These are phyloP conservation scores for Aspergillus transmontanensis DNA, from an alignment of 2,329 filamentous ascomycete genomes.

Conservation along the genomic window DNA sequence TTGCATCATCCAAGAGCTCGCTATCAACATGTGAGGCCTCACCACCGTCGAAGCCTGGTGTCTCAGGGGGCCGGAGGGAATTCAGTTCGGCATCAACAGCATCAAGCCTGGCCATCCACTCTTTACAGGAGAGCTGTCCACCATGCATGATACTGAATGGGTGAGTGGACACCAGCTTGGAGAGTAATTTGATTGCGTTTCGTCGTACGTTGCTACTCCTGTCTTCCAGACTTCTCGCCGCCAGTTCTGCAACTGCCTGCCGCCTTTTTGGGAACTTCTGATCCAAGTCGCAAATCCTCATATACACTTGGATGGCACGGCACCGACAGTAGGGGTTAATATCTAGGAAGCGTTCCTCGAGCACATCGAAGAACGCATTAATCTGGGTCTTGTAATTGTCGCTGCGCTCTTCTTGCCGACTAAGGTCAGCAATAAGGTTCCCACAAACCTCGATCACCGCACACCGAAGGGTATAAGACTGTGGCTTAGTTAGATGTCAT, in stretches of 20 bases:
- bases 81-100: constrained; percentile 81
- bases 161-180: constrained; percentile 86
- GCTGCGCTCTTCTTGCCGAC: constrained; percentile 84
- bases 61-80: constrained; percentile 73
- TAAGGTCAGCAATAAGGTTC: constrained; percentile 88
- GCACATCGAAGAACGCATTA: constrained; percentile 93
- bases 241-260: constrained; percentile 83
- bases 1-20: constrained; percentile 83
- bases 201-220: constrained; percentile 97
- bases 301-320: constrained; percentile 88
- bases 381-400: constrained; percentile 95
- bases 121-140: constrained; percentile 77
- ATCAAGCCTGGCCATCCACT: constrained; percentile 82
- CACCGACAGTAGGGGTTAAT: constrained; percentile 95
- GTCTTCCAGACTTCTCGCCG: constrained; percentile 87
- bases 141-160: constrained; percentile 92
- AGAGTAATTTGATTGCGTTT: constrained; percentile 91
- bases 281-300: constrained; percentile 89
- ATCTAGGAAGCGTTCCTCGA: constrained; percentile 94
- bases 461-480: constrained; percentile 91
- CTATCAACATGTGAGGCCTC: constrained; percentile 72
- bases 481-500: constrained; percentile 17
- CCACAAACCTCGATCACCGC: constrained; percentile 96
- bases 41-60: constrained; percentile 71
- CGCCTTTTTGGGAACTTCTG: constrained; percentile 93